phyloP scores from a whole-genome alignment of 192 early-diverging fungal genomes.

The Entomortierella parvispora region DNA sequence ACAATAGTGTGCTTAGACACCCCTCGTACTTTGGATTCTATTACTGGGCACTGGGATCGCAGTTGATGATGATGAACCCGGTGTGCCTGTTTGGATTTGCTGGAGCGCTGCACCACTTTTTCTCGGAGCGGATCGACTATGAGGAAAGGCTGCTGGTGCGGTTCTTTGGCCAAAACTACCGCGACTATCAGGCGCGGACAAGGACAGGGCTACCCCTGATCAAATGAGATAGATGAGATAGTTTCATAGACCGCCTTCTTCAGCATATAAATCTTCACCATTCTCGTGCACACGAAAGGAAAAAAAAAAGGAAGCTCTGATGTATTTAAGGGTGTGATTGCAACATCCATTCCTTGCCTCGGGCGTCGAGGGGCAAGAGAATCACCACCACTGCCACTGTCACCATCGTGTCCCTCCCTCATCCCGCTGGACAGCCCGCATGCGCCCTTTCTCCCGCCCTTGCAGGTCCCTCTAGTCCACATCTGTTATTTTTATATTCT shows the following conservation, averaged over 20 bases:
- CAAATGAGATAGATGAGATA: constrained; percentile 14
- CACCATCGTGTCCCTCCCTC: background rate
- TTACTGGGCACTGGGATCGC: constrained; percentile 87
- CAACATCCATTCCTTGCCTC: too few relatives aligned
- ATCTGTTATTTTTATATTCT: too few relatives aligned
- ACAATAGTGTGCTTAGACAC: constrained; percentile 79
- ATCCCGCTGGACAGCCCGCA: too few relatives aligned
- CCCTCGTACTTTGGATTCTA: constrained; percentile 97
- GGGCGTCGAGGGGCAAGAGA: too few relatives aligned
- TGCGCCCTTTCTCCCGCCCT: background rate
- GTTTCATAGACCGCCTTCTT: too few relatives aligned
- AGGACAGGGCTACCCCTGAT: constrained; percentile 80
- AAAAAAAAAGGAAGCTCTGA: too few relatives aligned
- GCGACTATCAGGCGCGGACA: constrained; percentile 69
- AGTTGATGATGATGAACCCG: constrained; percentile 84
- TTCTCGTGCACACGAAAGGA: too few relatives aligned
- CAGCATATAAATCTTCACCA: too few relatives aligned
- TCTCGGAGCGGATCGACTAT: constrained; percentile 75
- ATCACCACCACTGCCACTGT: too few relatives aligned
- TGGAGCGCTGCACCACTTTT: constrained; percentile 77
- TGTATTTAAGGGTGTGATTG: too few relatives aligned
- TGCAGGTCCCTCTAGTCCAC: background rate
- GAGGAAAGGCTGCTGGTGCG: constrained; percentile 80
- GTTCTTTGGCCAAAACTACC: constrained; percentile 89
- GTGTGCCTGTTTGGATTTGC: constrained; percentile 75